Evolutionary conservation across 2,329 filamentous ascomycete species (phyloP), one percentile per base, ranked within the genome.

Genomic region (Xylariaceae sp.): DNA sequence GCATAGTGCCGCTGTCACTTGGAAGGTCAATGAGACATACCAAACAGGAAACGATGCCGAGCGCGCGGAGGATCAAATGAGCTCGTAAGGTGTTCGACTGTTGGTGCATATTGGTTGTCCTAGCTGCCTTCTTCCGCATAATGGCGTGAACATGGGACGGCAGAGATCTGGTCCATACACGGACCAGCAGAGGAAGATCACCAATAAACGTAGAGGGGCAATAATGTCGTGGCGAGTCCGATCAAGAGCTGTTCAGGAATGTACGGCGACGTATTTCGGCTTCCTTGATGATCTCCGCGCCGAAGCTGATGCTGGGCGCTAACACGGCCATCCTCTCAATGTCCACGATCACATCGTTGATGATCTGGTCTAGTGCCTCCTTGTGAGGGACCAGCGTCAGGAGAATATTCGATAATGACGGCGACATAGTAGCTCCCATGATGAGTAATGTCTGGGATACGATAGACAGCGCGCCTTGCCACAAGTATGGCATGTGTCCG

Each of bases 401-500:
- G 37, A 93, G 77, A 47, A 92, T 85, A 53, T 78, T 81, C 23
- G 83, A 85, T 2, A 93, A 81, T 4, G 86, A 86, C 1, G 86
- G 85, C 7, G 87, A 92, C 85, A 93, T 89, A 13, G 88, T 91
- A 13, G 89, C 88, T 5, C 89, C 90, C 89, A 94, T 93, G 39
- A 94, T 84, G 49, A 94, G 78, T 13, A 94, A 78, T 1, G 88
- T 88, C 73, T 94, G 90, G 4, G 88, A 91, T 18, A 92, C 88
- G 70, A 94, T 90, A 18, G 88, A 92, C 44, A 94, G 80, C 7
- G 89, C 88, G 15, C 89, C 89, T 76, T 93, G 90, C 87, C 89
- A 94, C 17, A 93, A 81, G 74, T 93, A 94, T 10, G 89, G 89
- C 77, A 94, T 87, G 71, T 93, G 89, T 54, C 90, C 89, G 62